Percentiles rank a stretch among this genome's conserved stretches.
phyloP scores from a whole-genome alignment of 352 stramenopile species.

The Phytophthora podocarpi region DNA sequence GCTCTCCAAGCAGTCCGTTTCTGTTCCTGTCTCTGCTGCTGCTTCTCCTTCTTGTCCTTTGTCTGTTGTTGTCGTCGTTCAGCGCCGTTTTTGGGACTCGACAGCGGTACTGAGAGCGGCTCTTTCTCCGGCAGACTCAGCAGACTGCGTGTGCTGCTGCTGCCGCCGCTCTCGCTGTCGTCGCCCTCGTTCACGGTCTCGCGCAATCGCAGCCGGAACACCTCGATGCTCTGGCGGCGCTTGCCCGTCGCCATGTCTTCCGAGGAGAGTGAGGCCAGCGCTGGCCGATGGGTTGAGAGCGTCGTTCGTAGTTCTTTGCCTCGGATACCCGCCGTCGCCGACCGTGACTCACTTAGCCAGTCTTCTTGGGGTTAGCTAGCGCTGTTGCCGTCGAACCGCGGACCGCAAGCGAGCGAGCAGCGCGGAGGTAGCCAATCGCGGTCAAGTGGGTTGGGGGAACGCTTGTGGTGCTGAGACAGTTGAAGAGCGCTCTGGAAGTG shows the following conservation, averaged over 20 bases:
- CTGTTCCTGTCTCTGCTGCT: slow-evolving; percentile 4
- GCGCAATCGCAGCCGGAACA: slow-evolving; percentile 68
- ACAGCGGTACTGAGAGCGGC: not conserved
- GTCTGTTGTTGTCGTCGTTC: not conserved
- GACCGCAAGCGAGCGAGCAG: not conserved
- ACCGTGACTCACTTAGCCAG: not conserved
- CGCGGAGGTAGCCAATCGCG: slow-evolving; percentile 21
- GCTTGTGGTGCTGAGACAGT: slow-evolving; percentile 8
- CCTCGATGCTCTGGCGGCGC: slow-evolving; percentile 59
- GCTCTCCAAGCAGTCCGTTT: not conserved
- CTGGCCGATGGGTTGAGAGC: no score
- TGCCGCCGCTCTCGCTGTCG: slow-evolving; percentile 29
- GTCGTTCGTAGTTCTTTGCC: not conserved
- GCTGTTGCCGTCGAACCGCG: slow-evolving; percentile 6
- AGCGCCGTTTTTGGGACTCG: not conserved
- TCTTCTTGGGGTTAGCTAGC: no score
- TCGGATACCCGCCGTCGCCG: not conserved
- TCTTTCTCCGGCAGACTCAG: slow-evolving; percentile 32
- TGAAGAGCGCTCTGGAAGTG: no score
- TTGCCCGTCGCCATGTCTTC: slow-evolving; percentile 21
- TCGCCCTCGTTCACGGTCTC: slow-evolving; percentile 71
- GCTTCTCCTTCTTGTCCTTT: not conserved
- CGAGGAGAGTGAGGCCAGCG: not conserved
- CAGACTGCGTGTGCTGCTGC: slow-evolving; percentile 19
- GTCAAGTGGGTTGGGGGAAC: slow-evolving; percentile 21